Evolutionary conservation across 495 filamentous ascomycete species (phyloP).

Genomic region (Neurospora hispaniola): DNA sequence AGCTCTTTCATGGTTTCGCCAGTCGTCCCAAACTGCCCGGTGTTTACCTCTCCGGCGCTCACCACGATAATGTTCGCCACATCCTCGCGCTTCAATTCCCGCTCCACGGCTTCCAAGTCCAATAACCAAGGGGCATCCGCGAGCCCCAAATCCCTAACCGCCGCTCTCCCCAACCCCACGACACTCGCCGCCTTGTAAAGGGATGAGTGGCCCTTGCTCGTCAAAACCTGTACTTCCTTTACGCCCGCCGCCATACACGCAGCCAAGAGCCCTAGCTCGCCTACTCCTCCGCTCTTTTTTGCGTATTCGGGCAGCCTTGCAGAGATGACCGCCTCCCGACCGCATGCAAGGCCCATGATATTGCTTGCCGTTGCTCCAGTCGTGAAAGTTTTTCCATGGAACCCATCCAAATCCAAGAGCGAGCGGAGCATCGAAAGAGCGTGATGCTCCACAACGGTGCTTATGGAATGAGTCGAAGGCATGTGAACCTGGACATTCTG

Average conservation of each 20-base stretch:
- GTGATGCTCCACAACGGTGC: constrained; percentile 62
- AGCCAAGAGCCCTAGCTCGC: constrained; percentile 55
- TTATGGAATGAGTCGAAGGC: constrained; percentile 52
- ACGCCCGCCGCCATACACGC: constrained; percentile 55
- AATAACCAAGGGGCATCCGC: constrained; percentile 50
- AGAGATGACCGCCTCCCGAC: constrained; percentile 54
- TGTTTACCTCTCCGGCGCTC: constrained; percentile 85
- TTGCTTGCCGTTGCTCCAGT: constrained; percentile 86
- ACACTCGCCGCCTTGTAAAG: constrained; percentile 73
- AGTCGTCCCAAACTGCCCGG: constrained; percentile 65
- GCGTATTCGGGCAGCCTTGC: constrained; percentile 17
- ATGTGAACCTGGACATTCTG: constrained; percentile 85
- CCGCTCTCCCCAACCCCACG: constrained; percentile 64
- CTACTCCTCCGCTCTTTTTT: constrained; percentile 34
- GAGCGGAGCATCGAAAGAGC: constrained; percentile 59
- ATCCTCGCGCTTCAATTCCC: constrained; percentile 35
- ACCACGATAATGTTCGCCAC: constrained; percentile 65
- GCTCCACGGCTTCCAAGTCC: constrained; percentile 48
- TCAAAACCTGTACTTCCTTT: constrained; percentile 61
- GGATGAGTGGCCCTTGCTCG: constrained; percentile 73
- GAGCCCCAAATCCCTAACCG: constrained; percentile 49
- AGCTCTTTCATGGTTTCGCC: constrained; percentile 51
- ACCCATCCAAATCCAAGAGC: constrained; percentile 52
- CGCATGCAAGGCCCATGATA: constrained; percentile 69
- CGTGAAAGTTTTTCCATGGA: constrained; percentile 63